These are phyloP conservation scores for Suillus sp. DNA, from an alignment of 768 basidiomycete species.

Conservation along the genomic window DNA sequence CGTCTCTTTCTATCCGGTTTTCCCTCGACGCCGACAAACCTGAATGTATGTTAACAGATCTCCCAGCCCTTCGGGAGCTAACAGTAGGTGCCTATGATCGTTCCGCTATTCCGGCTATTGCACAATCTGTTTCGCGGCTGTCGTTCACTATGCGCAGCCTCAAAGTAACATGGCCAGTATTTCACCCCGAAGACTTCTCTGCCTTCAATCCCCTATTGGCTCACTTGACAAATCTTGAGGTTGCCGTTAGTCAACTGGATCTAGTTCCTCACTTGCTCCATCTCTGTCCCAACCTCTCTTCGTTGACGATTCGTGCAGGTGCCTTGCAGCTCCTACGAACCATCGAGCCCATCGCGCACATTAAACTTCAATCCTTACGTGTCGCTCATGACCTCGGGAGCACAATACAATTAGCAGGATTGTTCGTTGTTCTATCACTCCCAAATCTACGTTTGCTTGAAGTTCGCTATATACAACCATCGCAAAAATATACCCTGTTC, in stretches of 20 bases:
- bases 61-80: constrained; percentile 24
- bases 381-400: neutral
- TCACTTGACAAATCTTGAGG: constrained; percentile 21
- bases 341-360: constrained; percentile 13
- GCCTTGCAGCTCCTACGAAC: neutral
- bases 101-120: neutral
- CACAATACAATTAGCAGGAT: neutral
- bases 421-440: constrained; percentile 20
- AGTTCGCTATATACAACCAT: neutral
- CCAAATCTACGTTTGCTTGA: constrained; percentile 6
- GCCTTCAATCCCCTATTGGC: constrained; percentile 22
- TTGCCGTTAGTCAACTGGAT: neutral
- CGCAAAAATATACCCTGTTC: neutral
- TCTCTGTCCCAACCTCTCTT: neutral
- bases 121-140: neutral
- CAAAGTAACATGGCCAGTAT: constrained; percentile 11
- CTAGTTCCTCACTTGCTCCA: neutral
- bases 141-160: constrained; percentile 17
- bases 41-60: constrained; percentile 22
- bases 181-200: constrained; percentile 12
- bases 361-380: constrained; percentile 17
- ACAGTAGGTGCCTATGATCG: neutral
- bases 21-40: constrained; percentile 19
- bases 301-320: constrained; percentile 14
- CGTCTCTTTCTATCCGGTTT: constrained; percentile 16